These are phyloP conservation scores for Arxiozyma slooffiae DNA, from an alignment of 1,139 yeast genomes.

Conservation along the genomic window DNA sequence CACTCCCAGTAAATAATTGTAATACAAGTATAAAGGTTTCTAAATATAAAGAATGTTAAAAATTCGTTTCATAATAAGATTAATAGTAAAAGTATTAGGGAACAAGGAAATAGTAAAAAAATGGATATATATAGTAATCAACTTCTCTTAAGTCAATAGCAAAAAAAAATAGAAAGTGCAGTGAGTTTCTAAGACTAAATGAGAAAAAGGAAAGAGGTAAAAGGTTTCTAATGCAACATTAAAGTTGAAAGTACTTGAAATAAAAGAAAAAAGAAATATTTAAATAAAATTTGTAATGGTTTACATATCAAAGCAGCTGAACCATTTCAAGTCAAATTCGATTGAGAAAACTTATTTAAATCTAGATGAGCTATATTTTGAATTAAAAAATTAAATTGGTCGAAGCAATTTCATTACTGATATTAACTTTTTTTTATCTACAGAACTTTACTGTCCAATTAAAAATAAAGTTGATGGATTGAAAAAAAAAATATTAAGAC, in stretches of 20 bases:
- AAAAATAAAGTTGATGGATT: not conserved
- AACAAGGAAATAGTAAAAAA: not conserved
- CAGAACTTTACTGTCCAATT: not conserved
- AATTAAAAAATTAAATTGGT: not conserved
- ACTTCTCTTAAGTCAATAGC: not conserved
- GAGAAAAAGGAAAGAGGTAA: too few species aligned
- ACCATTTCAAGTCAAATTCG: not conserved
- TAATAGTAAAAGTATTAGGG: not conserved
- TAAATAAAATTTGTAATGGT: not conserved
- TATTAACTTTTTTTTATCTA: not conserved
- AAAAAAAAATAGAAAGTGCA: not conserved
- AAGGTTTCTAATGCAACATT: not conserved
- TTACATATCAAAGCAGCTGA: not conserved
- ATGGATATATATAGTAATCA: too few species aligned
- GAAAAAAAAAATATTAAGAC: not conserved
- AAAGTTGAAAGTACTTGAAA: not conserved
- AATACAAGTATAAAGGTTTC: not conserved
- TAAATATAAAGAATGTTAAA: not conserved
- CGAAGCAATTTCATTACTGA: not conserved
- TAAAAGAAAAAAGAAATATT: not conserved
- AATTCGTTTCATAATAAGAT: not conserved
- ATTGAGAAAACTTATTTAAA: too few species aligned
- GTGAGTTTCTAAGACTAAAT: slow-evolving; percentile 1
- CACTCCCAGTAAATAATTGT: not conserved
- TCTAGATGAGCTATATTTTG: not conserved